Evolutionary conservation across 1,284 basidiomycete species (phyloP).

Genomic region (Pisolithus thermaeus): DNA sequence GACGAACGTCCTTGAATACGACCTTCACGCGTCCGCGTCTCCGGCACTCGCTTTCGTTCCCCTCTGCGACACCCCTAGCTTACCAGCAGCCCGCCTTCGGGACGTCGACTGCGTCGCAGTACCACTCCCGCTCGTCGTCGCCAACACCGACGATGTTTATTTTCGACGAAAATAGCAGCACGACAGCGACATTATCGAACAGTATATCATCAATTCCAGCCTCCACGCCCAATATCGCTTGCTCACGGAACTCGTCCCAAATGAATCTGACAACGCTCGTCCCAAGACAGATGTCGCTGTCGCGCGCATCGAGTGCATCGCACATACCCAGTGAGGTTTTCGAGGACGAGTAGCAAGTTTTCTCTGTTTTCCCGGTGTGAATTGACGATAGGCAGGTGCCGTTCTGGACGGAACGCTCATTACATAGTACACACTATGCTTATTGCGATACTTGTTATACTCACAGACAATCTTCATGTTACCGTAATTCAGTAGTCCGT

Average conservation of each 20-base stretch:
- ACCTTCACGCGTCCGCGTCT: constrained; percentile 11
- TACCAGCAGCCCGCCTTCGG: constrained; percentile 15
- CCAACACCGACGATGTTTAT: constrained; percentile 23
- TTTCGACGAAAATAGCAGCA: constrained; percentile 14
- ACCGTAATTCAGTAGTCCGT: not conserved
- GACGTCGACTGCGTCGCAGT: constrained; percentile 26
- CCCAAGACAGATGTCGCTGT: constrained; percentile 39
- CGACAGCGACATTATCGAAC: constrained; percentile 9
- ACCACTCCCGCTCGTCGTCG: constrained; percentile 32
- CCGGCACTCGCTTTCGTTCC: constrained; percentile 2
- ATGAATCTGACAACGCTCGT: constrained; percentile 50
- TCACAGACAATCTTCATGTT: not conserved
- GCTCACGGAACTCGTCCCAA: constrained; percentile 62
- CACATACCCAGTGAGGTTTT: constrained; percentile 13
- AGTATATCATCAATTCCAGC: constrained; percentile 14
- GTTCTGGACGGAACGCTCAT: not conserved
- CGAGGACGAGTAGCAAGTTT: not conserved
- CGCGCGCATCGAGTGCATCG: constrained; percentile 32
- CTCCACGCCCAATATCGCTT: constrained; percentile 28
- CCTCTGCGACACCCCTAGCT: constrained; percentile 17
- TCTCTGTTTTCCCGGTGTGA: not conserved
- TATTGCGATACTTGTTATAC: not conserved
- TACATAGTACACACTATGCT: not conserved
- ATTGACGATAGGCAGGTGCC: not conserved
- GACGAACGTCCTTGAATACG: constrained; percentile 24